Evolutionary conservation across 306 rosid genomes (phyloP), one percentile per base, ranked within the genome.

Genomic region (Glycine soja): DNA sequence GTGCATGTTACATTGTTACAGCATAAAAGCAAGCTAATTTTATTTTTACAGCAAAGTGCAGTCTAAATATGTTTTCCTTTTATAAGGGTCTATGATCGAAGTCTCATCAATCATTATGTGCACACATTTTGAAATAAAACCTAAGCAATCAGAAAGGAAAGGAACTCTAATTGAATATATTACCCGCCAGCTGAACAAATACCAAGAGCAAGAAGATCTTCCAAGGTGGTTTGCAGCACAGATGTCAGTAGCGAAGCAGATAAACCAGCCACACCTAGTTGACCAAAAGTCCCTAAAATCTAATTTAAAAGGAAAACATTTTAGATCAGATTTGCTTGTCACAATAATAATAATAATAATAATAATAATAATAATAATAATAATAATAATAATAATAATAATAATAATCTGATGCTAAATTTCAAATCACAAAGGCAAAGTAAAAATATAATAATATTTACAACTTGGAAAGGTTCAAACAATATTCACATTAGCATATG

Each of bases 121-220:
- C 59, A 30, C 18, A 48, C 46, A 63, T 70, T 62, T 43, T 18
- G 54, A 62, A 24, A 62, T 40, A 69, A 45, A 78, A 67, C 50
- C 72, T 5, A 19, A 16, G 64, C 54, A 77, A 52, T 58, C 48
- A 79, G 30, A 66, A 48, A 61, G 30, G 30, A 24, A 24, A 24
- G 77, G 46, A 63, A 72, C 78, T 50, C 4, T 7, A 61, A 81
- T 38, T 48, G 75, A 85, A 69, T 36, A 80, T 43, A 83, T 90
- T 84, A 95, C 99, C 98, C 97, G 93, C 99, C 98, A 79, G 92
- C 91, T 47, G 99, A 95, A 87, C 98, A 93, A 82, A 95, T 89
- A 84, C 93, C 96, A 81, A 95, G 99, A 80, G 99, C 98, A 78
- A 95, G 97, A 89, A 95, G 97, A 86, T 95, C 99, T 85, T 95